These are phyloP conservation scores for Fusarium sp. DNA, from an alignment of 2,329 filamentous ascomycete genomes.

Conservation along the genomic window DNA sequence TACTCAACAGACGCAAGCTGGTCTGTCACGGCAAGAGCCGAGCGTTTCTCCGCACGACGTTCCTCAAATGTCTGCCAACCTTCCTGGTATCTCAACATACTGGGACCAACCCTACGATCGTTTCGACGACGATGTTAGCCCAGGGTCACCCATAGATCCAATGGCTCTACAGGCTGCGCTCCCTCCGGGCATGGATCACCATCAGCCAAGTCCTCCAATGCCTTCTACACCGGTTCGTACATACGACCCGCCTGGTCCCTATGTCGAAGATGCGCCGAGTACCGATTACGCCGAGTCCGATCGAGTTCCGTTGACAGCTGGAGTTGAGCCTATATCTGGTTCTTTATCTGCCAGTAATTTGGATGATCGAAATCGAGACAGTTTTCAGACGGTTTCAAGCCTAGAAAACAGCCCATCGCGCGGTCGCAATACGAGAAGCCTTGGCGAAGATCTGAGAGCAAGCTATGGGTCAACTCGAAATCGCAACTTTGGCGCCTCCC, in stretches of 20 bases:
- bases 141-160: slow-evolving; percentile 64
- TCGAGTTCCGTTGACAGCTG: slow-evolving; percentile 65
- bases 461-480: slow-evolving; percentile 62
- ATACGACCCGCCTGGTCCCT: slow-evolving; percentile 49
- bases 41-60: slow-evolving; percentile 14
- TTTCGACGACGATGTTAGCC: slow-evolving; percentile 50
- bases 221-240: slow-evolving; percentile 42
- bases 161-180: slow-evolving; percentile 65
- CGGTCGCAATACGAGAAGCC: slow-evolving; percentile 63
- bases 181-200: slow-evolving; percentile 60
- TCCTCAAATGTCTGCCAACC: slow-evolving; percentile 45
- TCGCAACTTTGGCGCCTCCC: slow-evolving; percentile 67
- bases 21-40: slow-evolving; percentile 16
- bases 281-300: slow-evolving; percentile 65
- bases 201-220: slow-evolving; percentile 19
- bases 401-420: slow-evolving; percentile 65
- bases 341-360: slow-evolving; percentile 54
- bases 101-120: slow-evolving; percentile 62
- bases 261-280: slow-evolving; percentile 48
- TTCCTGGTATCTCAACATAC: slow-evolving; percentile 61
- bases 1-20: slow-evolving; percentile 15
- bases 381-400: slow-evolving; percentile 67
- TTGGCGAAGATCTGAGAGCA: slow-evolving; percentile 66
- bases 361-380: slow-evolving; percentile 60
- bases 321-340: slow-evolving; percentile 65